These are phyloP conservation scores for Saraca asoca DNA, from an alignment of 331 rosid species.

Conservation along the genomic window DNA sequence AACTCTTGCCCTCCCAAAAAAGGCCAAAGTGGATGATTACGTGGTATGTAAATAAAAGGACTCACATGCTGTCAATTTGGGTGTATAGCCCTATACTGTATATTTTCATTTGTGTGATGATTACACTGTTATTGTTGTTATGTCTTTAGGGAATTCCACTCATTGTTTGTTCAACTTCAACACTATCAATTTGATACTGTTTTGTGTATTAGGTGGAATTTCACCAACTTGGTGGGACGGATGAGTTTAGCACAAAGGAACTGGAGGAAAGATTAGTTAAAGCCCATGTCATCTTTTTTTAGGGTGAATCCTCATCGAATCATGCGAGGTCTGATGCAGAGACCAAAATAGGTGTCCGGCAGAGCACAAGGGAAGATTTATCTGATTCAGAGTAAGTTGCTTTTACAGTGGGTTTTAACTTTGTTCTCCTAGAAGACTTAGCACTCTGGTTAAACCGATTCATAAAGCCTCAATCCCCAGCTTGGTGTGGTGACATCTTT, in stretches of 20 bases:
- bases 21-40: slow-evolving; percentile 93
- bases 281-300: slow-evolving; percentile 77
- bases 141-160: neutral
- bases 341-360: slow-evolving; percentile 65
- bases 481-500: too few species aligned
- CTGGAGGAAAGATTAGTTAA: slow-evolving; percentile 92
- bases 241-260: slow-evolving; percentile 91
- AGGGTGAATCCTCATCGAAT: slow-evolving; percentile 76
- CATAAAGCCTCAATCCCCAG: neutral
- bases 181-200: slow-evolving; percentile 12
- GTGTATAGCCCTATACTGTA: neutral
- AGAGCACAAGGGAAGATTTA: slow-evolving; percentile 59
- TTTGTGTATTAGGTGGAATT: slow-evolving; percentile 75
- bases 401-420: slow-evolving; percentile 21
- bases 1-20: slow-evolving; percentile 87
- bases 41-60: slow-evolving; percentile 61
- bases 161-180: slow-evolving; percentile 4
- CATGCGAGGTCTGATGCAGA: slow-evolving; percentile 53
- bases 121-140: neutral
- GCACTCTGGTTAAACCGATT: slow-evolving; percentile 4
- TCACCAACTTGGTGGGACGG: slow-evolving; percentile 94
- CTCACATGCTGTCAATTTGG: neutral
- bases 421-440: slow-evolving; percentile 1
- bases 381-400: slow-evolving; percentile 68
- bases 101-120: too few species aligned